phyloP scores from a whole-genome alignment of 352 stramenopile genomes.

The Pythium aquatile region DNA sequence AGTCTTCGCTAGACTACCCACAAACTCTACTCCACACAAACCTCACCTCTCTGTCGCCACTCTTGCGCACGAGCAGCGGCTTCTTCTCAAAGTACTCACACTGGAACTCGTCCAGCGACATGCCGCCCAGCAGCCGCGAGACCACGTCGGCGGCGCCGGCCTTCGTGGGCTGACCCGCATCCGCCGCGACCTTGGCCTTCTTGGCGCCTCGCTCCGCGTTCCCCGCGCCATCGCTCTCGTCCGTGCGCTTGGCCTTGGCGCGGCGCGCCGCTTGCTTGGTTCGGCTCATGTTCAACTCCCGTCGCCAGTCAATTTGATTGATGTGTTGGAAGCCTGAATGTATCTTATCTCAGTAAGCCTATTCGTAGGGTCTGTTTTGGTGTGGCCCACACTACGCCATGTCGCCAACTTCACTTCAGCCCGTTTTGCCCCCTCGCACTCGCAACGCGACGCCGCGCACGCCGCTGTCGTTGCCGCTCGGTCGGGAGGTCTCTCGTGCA shows the following conservation, averaged over 20 bases:
- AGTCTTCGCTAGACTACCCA: background rate
- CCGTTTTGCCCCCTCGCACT: slow-evolving; percentile 19
- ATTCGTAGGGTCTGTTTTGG: slow-evolving; percentile 2
- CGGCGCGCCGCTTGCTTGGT: slow-evolving; percentile 44
- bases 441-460: slow-evolving; percentile 4
- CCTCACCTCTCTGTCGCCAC: slow-evolving; percentile 40
- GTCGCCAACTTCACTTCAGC: background rate
- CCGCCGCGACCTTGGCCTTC: slow-evolving; percentile 38
- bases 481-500: slow-evolving; percentile 2
- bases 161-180: slow-evolving; percentile 9
- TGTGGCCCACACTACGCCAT: slow-evolving; percentile 14
- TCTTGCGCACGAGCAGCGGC: slow-evolving; percentile 61
- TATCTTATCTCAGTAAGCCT: slow-evolving; percentile 6
- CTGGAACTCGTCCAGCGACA: slow-evolving; percentile 61
- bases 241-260: slow-evolving; percentile 36
- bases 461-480: background rate
- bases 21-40: background rate
- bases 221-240: slow-evolving; percentile 18
- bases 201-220: slow-evolving; percentile 20
- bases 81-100: slow-evolving; percentile 86
- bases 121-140: slow-evolving; percentile 58
- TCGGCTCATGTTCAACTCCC: slow-evolving; percentile 40
- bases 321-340: background rate
- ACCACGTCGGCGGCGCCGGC: slow-evolving; percentile 19
- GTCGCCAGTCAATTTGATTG: slow-evolving; percentile 10